Evolutionary conservation across 2,329 filamentous ascomycete species (phyloP).

Genomic region (Tolypocladium paradoxum): DNA sequence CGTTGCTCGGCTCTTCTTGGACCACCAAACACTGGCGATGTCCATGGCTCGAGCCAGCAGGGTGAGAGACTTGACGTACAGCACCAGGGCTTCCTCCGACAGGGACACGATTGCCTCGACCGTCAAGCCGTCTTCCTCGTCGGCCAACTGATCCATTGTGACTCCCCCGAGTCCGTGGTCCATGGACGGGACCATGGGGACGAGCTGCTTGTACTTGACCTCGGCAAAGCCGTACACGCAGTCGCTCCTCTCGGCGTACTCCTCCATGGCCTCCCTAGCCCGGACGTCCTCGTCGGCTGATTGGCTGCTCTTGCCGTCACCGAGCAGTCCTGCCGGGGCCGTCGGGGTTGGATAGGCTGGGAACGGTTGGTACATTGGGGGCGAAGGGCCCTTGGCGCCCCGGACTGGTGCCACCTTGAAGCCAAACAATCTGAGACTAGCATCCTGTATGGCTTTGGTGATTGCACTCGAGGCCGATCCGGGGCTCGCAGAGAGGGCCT

Average conservation of each 20-base stretch:
- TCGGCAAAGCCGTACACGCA: conserved; percentile 97
- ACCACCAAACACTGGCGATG: conserved; percentile 88
- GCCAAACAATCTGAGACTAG: conserved; percentile 65
- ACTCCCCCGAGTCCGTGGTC: conserved; percentile 59
- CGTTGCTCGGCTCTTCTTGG: conserved; percentile 61
- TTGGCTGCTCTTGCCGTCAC: conserved; percentile 47
- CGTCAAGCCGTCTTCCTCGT: conserved; percentile 67
- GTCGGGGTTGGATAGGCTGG: conserved; percentile 70
- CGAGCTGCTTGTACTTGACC: conserved; percentile 96
- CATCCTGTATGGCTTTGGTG: conserved; percentile 89
- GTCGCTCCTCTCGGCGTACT: conserved; percentile 84
- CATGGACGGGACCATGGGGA: conserved; percentile 72
- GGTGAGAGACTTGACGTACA: conserved; percentile 90
- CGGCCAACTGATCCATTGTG: conserved; percentile 38
- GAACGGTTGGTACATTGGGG: conserved; percentile 71
- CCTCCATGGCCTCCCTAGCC: conserved; percentile 74
- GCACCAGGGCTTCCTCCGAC: conserved; percentile 86
- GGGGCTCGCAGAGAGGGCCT: conserved; percentile 56
- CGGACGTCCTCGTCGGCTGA: conserved; percentile 66
- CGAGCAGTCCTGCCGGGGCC: conserved; percentile 48
- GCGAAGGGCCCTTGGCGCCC: conserved; percentile 55
- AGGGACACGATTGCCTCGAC: conserved; percentile 75
- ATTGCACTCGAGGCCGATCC: conserved; percentile 79
- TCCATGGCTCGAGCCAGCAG: conserved; percentile 92
- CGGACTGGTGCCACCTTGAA: conserved; percentile 59